Base-by-base conservation (phyloP, 129 eudicot genomes). In the Flaveria sonorensis region DNA sequence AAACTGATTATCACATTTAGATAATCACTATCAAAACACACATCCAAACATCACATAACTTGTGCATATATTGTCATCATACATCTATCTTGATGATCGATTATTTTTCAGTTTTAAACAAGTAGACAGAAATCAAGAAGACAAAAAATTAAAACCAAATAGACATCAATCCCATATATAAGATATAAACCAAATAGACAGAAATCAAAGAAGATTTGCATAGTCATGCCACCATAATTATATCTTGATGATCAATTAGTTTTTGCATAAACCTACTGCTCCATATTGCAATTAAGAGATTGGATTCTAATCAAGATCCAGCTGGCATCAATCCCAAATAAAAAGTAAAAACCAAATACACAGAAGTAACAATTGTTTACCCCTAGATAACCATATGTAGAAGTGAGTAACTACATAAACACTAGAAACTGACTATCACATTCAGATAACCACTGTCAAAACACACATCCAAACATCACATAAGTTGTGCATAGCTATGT, bases 381-480 rank as follows among this genome's bases (percentile, higher is more conserved):
- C 63, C 30, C 63, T 20, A 57, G 30, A 56, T 57, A 57, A 20
- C 23, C 63, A 50, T 50, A 15, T 57, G 26, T 14, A 57, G 2
- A 56, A 7, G 30, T 20, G 5, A 32, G 39, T 32, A 20, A 1
- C 30, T 20, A 8, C 30, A 13, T 1, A 56, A 56, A 60, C 67
- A 56, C 39, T 59, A 24, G 6, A 59, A 59, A 32, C 39, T 32
- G 7, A 32, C 7, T 32, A 32, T 5, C 39, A 32, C 6, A 32
- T 32, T 32, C 39, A 32, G 7, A 32, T 5, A 4, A 32, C 24
- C 32, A 56, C 26, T 0, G 18, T 52, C 48, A 11, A 10, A 45
- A 63, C 21, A 16, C 46, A 63, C 20, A 63, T 63, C 20, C 69
- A 63, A 63, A 30, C 69, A 63, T 63, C 69, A 14, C 20, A 63